Conservation (phyloP, 345 rosid species). For the Gossypium sturtianum region DNA sequence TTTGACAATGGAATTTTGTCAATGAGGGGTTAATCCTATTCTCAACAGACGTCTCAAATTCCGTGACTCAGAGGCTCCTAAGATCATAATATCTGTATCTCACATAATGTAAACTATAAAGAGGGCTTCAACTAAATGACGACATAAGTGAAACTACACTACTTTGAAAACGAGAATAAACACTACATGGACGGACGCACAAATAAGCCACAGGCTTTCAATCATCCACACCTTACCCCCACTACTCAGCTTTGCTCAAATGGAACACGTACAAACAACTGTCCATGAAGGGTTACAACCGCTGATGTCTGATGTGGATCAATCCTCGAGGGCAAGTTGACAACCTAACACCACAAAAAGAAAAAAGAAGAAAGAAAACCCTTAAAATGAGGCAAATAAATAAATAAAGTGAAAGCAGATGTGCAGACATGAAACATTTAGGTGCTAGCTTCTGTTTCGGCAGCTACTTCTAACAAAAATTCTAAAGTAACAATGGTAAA, state of each 20-base stretch:
- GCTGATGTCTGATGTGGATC: constrained; percentile 70
- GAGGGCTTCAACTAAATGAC: neutral
- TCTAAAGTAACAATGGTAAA: neutral
- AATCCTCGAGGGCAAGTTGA: constrained; percentile 55
- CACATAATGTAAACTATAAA: neutral
- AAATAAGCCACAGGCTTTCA: no score
- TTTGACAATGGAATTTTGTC: no score
- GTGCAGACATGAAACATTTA: neutral
- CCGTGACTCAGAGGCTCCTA: neutral
- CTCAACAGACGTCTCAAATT: neutral
- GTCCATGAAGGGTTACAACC: constrained; percentile 71
- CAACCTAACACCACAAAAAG: constrained; percentile 33
- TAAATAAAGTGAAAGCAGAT: no score
- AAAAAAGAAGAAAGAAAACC: neutral
- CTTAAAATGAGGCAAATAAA: neutral
- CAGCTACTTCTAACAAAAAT: neutral
- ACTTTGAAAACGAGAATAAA: neutral
- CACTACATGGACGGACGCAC: neutral
- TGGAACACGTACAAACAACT: constrained; percentile 62
- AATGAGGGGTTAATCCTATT: neutral
- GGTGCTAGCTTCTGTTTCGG: neutral
- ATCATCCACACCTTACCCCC: neutral
- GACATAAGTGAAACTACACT: neutral
- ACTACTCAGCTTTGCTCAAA: constrained; percentile 17
- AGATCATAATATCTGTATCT: neutral